Evolutionary conservation across 2,329 filamentous ascomycete genomes (phyloP).

Genomic region (Tolypocladium tropicale): DNA sequence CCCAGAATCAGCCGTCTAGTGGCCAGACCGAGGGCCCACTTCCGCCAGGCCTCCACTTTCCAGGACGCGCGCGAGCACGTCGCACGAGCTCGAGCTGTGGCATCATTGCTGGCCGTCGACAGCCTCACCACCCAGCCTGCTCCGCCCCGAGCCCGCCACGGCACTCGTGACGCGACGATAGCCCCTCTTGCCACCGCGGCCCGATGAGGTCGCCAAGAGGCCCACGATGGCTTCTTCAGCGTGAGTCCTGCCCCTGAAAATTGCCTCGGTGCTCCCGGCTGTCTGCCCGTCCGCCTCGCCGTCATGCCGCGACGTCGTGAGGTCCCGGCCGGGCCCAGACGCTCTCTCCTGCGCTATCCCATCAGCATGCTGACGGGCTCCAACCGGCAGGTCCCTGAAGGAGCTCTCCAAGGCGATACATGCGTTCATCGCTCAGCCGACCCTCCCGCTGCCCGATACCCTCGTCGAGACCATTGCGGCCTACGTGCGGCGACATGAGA

Average conservation of each 20-base stretch:
- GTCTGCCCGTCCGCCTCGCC: constrained; percentile 4
- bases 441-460: constrained; percentile 55
- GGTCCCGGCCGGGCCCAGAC: not conserved
- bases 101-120: not conserved
- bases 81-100: not conserved
- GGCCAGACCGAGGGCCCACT: not conserved
- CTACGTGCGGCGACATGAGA: constrained; percentile 58
- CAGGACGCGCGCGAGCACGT: not conserved
- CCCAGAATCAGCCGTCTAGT: not conserved
- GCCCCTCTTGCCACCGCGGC: not conserved
- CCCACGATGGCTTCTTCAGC: constrained; percentile 15
- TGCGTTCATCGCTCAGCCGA: constrained; percentile 36
- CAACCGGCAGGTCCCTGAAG: constrained; percentile 40
- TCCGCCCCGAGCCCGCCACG: not conserved
- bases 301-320: not conserved
- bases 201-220: constrained; percentile 1
- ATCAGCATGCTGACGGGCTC: constrained; percentile 10
- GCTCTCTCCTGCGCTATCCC: not conserved
- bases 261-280: not conserved
- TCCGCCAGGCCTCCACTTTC: not conserved
- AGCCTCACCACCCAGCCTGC: not conserved
- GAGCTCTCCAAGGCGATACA: constrained; percentile 50
- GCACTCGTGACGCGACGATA: not conserved
- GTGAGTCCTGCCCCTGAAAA: constrained; percentile 10
- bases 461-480: constrained; percentile 50